Evolutionary conservation across 345 rosid genomes (phyloP), one percentile per base, ranked within the genome.

Genomic region (Citrus unshiu): DNA sequence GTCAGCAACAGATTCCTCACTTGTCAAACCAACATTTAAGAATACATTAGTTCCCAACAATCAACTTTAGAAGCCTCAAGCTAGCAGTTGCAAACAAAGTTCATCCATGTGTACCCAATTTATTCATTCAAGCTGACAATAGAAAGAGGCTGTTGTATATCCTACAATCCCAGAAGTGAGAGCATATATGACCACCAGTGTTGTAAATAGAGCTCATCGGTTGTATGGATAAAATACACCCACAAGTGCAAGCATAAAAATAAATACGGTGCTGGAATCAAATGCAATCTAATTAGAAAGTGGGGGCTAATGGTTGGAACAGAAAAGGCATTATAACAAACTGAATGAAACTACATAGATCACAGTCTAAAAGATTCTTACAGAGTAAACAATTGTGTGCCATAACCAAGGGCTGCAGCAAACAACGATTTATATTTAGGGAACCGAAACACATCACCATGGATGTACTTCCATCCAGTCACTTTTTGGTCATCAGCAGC

Each of bases 211-310:
- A 68, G 91, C 86, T 70, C 90, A 86, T 2, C 87, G 84, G 69
- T 89, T 89, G 63, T 89, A 89, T 24, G 90, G 91, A 81, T 87
- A 87, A 75, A 89, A 89, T n/a, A 89, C 89, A 61, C 90, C 90
- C 76, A 87, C 87, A 30, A 89, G 72, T 6, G 91, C 86, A 43
- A 87, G 90, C 66, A 85, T 27, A 60, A 87, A 89, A 65, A 87
- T 89, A 77, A 85, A 84, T 56, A 82, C 32, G 3, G 86, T 70
- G 16, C 87, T 89, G 86, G 34, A 75, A 62, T 69, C 40, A 56
- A 24, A 34, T 61, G 9, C 25, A 8, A 78, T 49, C 13, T 49
- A 46, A 59, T 70, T 68, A 30, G 29, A 58, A 58, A 58, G 4
- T 2, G 12, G 12, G 7, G 2, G 35, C 10, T 40, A 21, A 35